These are phyloP conservation scores for Boletus smithii DNA, from an alignment of 1,284 basidiomycete species.

Conservation along the genomic window DNA sequence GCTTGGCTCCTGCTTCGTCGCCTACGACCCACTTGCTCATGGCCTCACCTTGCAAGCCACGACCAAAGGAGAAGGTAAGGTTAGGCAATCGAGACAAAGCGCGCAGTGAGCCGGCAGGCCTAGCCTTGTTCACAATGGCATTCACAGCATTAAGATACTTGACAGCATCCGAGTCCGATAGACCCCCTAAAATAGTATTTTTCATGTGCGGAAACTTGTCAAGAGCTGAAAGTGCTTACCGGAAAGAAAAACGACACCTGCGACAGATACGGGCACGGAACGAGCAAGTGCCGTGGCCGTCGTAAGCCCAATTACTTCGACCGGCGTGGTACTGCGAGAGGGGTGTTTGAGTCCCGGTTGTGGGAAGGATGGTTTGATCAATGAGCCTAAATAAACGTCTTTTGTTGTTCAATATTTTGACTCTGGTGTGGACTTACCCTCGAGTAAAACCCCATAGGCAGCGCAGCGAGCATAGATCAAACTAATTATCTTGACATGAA, in stretches of 20 bases:
- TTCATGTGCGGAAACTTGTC: not conserved
- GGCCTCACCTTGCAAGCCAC: slow-evolving; percentile 48
- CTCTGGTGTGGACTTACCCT: slow-evolving; percentile 36
- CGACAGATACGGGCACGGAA: slow-evolving; percentile 45
- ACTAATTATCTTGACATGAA: slow-evolving; percentile 44
- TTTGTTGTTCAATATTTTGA: not conserved
- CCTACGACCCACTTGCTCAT: slow-evolving; percentile 44
- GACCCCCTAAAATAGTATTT: slow-evolving; percentile 35
- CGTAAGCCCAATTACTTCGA: slow-evolving; percentile 46
- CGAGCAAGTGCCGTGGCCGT: slow-evolving; percentile 47
- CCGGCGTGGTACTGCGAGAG: slow-evolving; percentile 36
- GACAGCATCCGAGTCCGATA: slow-evolving; percentile 38
- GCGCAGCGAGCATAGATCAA: slow-evolving; percentile 46
- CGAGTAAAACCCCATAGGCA: slow-evolving; percentile 47
- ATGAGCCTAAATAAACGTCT: slow-evolving; percentile 35
- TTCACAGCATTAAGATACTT: slow-evolving; percentile 41
- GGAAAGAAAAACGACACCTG: slow-evolving; percentile 50
- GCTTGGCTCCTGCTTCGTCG: slow-evolving; percentile 40
- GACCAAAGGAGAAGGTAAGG: slow-evolving; percentile 49
- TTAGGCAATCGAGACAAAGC: slow-evolving; percentile 38
- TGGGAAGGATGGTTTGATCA: slow-evolving; percentile 53
- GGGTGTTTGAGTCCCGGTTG: slow-evolving; percentile 46
- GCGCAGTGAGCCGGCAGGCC: slow-evolving; percentile 28
- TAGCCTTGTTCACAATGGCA: slow-evolving; percentile 35
- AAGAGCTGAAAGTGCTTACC: slow-evolving; percentile 31